Conservation (phyloP, 495 filamentous ascomycete species). For the Clohesyomyces aquaticus region DNA sequence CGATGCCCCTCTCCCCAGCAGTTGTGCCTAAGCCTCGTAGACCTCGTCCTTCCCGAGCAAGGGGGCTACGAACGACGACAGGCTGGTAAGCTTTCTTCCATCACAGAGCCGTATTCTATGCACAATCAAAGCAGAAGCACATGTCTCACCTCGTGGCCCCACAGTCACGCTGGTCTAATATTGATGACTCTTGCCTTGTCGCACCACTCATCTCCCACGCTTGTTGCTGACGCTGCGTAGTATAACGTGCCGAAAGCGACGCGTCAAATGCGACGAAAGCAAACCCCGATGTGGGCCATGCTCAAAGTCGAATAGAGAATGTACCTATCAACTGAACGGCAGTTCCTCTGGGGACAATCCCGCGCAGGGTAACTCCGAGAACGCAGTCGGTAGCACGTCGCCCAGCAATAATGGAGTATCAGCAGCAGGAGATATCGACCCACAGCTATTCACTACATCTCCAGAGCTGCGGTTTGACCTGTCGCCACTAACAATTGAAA, state of each 20-base stretch:
- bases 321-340: slow-evolving; percentile 7
- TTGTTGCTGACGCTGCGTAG: slow-evolving; percentile 10
- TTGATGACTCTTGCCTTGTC: too few species aligned
- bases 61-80: slow-evolving; percentile 26
- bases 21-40: slow-evolving; percentile 16
- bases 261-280: slow-evolving; percentile 30
- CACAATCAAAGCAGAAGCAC: too few species aligned
- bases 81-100: slow-evolving; percentile 23
- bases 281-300: slow-evolving; percentile 32
- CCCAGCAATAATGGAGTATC: slow-evolving; percentile 1
- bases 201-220: too few species aligned
- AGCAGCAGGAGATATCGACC: slow-evolving; percentile 17
- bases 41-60: slow-evolving; percentile 24
- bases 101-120: too few species aligned
- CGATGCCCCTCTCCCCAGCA: slow-evolving; percentile 18
- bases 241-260: slow-evolving; percentile 26
- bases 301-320: slow-evolving; percentile 19
- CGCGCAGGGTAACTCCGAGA: not conserved
- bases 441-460: slow-evolving; percentile 10
- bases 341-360: not conserved
- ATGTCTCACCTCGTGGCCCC: too few species aligned
- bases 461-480: slow-evolving; percentile 27
- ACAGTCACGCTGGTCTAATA: too few species aligned
- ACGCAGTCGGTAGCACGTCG: slow-evolving; percentile 3
- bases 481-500: slow-evolving; percentile 20